Percentiles rank a stretch among this genome's conserved stretches.
These are phyloP conservation scores for Centella asiatica DNA, from an alignment of 129 eudicot species.

Conservation along the genomic window DNA sequence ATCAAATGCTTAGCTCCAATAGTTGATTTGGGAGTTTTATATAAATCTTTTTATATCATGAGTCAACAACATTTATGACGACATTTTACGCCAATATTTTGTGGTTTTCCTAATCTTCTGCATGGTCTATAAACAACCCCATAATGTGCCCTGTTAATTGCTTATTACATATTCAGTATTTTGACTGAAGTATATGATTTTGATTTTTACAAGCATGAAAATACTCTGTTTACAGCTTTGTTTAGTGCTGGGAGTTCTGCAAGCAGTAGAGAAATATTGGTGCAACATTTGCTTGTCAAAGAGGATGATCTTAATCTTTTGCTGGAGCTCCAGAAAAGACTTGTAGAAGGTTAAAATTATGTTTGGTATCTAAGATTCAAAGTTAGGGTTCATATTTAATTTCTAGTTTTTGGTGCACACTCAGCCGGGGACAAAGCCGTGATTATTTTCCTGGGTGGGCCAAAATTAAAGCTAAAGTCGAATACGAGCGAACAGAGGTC, in stretches of 20 bases:
- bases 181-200: neutral
- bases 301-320: slow-evolving; percentile 51
- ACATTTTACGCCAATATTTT: too few species aligned
- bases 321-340: slow-evolving; percentile 49
- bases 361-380: neutral
- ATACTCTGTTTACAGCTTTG: slow-evolving; percentile 28
- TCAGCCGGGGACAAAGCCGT: too few species aligned
- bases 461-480: too few species aligned
- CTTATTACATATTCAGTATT: neutral
- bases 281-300: slow-evolving; percentile 64
- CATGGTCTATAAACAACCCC: too few species aligned
- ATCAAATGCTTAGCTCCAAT: neutral
- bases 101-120: too few species aligned
- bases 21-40: neutral
- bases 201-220: neutral
- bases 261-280: slow-evolving; percentile 45
- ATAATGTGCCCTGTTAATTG: neutral
- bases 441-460: too few species aligned
- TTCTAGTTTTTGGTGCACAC: too few species aligned
- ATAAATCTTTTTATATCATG: too few species aligned
- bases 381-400: neutral
- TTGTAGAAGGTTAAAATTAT: slow-evolving; percentile 27
- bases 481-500: too few species aligned
- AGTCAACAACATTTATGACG: too few species aligned
- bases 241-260: slow-evolving; percentile 38